A percentile compares a stretch with the other conserved stretches of the same genome.
Evolutionary conservation across 192 early-diverging fungal species (phyloP).

Genomic region (Oehlia diaphana): DNA sequence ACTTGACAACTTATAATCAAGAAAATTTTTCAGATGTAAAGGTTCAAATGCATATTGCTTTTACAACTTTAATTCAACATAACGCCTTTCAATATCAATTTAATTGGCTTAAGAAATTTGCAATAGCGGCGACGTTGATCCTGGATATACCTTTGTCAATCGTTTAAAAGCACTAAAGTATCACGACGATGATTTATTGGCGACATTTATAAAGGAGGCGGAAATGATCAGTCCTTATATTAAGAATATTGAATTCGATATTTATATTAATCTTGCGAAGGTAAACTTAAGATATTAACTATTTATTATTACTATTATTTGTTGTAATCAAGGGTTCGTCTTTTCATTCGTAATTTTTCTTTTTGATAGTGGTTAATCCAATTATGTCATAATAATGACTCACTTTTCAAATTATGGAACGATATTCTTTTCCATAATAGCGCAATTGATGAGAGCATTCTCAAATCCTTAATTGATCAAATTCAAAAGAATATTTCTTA

Average conservation of each 20-base stretch:
- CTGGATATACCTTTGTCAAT: not conserved
- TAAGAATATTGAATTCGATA: not conserved
- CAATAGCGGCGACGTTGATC: not conserved
- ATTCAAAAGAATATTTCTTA: not conserved
- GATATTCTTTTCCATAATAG: not conserved
- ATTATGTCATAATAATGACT: not conserved
- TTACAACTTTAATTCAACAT: not conserved
- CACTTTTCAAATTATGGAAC: not conserved
- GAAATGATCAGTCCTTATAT: not conserved
- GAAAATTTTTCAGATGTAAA: not conserved
- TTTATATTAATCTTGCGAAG: not conserved
- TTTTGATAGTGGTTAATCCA: not conserved
- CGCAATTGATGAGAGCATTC: not conserved
- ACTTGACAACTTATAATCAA: not conserved
- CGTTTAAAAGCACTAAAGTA: not conserved
- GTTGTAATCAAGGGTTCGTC: too few relatives aligned
- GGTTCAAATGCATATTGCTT: not conserved
- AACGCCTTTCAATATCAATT: not conserved
- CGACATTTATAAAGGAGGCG: not conserved
- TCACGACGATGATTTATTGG: not conserved
- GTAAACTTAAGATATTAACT: not conserved
- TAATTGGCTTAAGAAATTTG: constrained; percentile 1
- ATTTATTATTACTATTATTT: not conserved
- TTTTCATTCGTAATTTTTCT: not conserved
- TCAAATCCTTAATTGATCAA: not conserved